Conservation (phyloP, 2,329 filamentous ascomycete genomes). For the Phialemonium atrogriseum region DNA sequence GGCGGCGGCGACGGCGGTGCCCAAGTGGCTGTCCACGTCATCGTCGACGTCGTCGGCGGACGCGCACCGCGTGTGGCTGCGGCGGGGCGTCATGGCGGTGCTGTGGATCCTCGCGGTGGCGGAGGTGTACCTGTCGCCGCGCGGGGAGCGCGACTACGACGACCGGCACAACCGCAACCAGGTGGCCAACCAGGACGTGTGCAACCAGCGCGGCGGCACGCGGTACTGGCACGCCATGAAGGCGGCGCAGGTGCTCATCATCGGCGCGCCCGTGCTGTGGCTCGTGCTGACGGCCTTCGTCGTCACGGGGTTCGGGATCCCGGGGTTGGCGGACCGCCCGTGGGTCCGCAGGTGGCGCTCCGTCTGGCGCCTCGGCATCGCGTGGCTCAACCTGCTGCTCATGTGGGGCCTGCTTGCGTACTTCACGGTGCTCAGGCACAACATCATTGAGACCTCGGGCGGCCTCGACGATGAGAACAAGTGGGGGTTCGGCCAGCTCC, state of each 20-base stretch:
- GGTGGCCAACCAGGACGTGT: slow-evolving; percentile 2
- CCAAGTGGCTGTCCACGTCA: no score
- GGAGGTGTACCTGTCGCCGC: slow-evolving; percentile 8
- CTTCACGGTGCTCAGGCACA: slow-evolving; percentile 4
- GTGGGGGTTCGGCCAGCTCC: slow-evolving; percentile 18
- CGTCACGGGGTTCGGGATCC: slow-evolving; percentile 9
- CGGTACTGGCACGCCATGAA: slow-evolving; percentile 9
- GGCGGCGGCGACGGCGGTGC: no score
- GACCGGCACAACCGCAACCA: slow-evolving; percentile 3
- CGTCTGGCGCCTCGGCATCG: slow-evolving; percentile 3
- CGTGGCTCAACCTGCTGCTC: slow-evolving; percentile 5
- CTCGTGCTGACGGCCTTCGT: slow-evolving; percentile 8
- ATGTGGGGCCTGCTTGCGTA: slow-evolving; percentile 5
- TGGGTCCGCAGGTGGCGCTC: slow-evolving; percentile 3
- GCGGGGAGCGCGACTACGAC: slow-evolving; percentile 10
- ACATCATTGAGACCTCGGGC: slow-evolving; percentile 3
- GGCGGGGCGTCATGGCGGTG: slow-evolving; percentile 6
- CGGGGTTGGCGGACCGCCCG: slow-evolving; percentile 5
- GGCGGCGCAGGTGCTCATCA: slow-evolving; percentile 7
- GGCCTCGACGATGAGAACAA: slow-evolving; percentile 5
- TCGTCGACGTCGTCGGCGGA: no score
- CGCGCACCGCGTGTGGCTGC: slow-evolving; percentile 7
- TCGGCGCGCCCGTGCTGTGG: slow-evolving; percentile 11
- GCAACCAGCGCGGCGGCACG: slow-evolving; percentile 10
- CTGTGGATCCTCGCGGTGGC: slow-evolving; percentile 8